Base-by-base conservation (phyloP, 228 moss, liverwort and hornwort genomes). In the Sphagnum fallax region DNA sequence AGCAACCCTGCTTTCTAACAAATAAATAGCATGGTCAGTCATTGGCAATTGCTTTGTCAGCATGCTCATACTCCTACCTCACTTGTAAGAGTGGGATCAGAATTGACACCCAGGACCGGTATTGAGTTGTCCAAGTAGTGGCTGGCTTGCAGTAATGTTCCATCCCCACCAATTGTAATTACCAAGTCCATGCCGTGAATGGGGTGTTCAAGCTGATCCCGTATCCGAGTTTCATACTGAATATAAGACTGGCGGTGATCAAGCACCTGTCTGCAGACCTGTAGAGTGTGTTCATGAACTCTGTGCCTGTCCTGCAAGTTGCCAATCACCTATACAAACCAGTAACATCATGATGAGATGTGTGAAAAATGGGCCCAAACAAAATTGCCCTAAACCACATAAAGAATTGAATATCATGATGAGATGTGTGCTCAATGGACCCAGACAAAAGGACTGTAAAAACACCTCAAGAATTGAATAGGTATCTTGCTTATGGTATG, bases 161-260 rank as follows among this genome's bases (percentile, higher is more conserved):
- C 95, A 72, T 95, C 95, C 50, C 95, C 95, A 75, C 95, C 95
- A 68, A 95, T 80, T 53, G 95, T 92, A 52, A 95, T 85, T 67
- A 95, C 90, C 72, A 92, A 76, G 75, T 95, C 95, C 75, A 92
- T 82, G 62, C 84, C 80, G 50, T 71, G 77, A 62, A 84, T 87
- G 18, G 89, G 92, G 64, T 75, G 77, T 48, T 77, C 76, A 48
- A 92, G 76, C 78, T 92, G 84, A 75, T 95, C 95, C 69, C 95
- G 87, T 64, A 90, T 71, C 53, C 83, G 71, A 55, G 81, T 83
- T 51, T 87, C 83, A 87, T 79, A 90, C 68, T 85, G 80, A 52
- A 95, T 63, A 61, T 84, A 75, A 48, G 71, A 67, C 74, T 84
- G 82, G 49, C 76, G 83, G 13, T 75, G 83, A 60, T 82, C 82